Base-by-base conservation (phyloP, 192 early-diverging fungal species). In the Coemansia sp. region DNA sequence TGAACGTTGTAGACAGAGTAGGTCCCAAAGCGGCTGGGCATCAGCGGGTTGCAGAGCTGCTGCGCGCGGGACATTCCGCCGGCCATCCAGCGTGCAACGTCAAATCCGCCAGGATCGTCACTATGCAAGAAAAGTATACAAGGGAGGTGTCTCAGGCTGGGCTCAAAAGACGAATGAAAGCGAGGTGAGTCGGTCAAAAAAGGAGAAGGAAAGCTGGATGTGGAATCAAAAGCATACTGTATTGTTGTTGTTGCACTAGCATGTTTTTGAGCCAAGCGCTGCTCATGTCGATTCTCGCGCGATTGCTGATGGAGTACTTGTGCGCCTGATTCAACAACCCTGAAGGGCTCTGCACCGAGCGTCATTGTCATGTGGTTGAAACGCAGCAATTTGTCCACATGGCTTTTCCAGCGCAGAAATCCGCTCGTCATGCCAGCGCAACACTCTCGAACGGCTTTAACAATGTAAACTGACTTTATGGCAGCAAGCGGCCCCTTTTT, bases 301-400 rank as follows among this genome's bases (percentile, higher is more conserved):
- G 20, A 33, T 9, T 39, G 6, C 29, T 35, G 31, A 5, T 37
- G 57, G 30, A 30, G n/a, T 4, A 61, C 31, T 37, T 73, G 71
- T 23, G 64, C 63, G 35, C 67, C 71, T 42, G 64, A 70, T 40
- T 72, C 70, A 4, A 39, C 40, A 8, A 61, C 49, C 42, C 66
- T 63, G 51, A 72, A 77, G 4, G 69, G 70, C 67, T 81, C 70
- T 23, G 70, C 66, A 40, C 74, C 68, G 13, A 81, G 63, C 26
- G 79, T 81, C 74, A 81, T 81, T 13, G 79, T 81, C 72, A 81
- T 75, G 58, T 81, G 79, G 63, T 81, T 81, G 66, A 75, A 81
- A 28, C 79, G 79, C 63, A 81, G 67, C 59, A 81, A 66, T 66
- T 70, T 70, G 51, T 79, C 77, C 43, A 74, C 77, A 71, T 79